Evolutionary conservation across 345 rosid species (phyloP).

Genomic region (Boechera retrofracta): DNA sequence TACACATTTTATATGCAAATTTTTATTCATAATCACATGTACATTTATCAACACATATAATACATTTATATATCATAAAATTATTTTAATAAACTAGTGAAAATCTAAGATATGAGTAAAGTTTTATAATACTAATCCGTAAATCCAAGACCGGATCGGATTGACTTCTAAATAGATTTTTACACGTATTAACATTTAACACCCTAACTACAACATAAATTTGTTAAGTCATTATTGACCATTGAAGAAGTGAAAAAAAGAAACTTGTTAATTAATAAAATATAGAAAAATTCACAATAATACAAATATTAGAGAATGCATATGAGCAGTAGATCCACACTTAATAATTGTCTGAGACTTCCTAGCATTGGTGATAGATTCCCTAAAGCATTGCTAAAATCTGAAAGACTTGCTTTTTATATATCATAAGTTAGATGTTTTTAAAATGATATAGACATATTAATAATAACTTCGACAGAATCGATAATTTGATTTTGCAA

Average conservation of each 20-base stretch:
- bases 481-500: conserved; percentile 6
- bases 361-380: conserved; percentile 22
- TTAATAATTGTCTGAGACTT: conserved; percentile 22
- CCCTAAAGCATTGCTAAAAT: conserved; percentile 14
- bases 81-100: background rate
- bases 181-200: background rate
- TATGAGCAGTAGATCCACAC: conserved; percentile 5
- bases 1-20: background rate
- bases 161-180: background rate
- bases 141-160: background rate
- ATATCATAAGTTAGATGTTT: background rate
- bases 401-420: conserved; percentile 1
- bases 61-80: background rate
- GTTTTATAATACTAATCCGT: background rate
- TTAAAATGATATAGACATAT: background rate
- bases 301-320: conserved; percentile 13
- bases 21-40: background rate
- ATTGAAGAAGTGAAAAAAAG: background rate
- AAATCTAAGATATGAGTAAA: background rate
- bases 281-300: background rate
- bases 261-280: background rate
- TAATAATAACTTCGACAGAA: background rate
- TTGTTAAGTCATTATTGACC: conserved; percentile 6
- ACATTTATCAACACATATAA: background rate
- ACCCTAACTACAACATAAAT: background rate